Evolutionary conservation across 23 red algal genomes (phyloP).

Genomic region (Pyropia yezoensis): DNA sequence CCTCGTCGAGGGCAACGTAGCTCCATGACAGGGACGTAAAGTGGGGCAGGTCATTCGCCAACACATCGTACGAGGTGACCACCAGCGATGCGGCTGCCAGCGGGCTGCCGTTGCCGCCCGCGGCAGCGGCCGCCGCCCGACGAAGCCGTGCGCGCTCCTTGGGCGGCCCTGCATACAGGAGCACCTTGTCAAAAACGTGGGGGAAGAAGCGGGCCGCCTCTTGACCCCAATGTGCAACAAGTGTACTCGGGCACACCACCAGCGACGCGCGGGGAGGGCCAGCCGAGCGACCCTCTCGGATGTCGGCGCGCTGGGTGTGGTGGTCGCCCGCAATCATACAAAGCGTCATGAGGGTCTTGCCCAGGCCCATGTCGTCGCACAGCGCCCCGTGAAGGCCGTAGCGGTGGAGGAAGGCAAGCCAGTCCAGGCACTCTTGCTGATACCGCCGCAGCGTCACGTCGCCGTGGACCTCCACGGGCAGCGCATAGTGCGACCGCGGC

Average conservation of each 20-base stretch:
- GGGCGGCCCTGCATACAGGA: slow-evolving; percentile 75
- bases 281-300: slow-evolving; percentile 1
- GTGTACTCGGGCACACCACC: slow-evolving; percentile 76
- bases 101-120: not conserved
- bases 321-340: slow-evolving; percentile 77
- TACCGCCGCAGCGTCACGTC: slow-evolving; percentile 72
- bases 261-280: slow-evolving; percentile 13
- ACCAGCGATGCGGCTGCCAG: slow-evolving; percentile 25
- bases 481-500: slow-evolving; percentile 45
- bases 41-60: slow-evolving; percentile 51
- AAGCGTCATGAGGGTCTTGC: slow-evolving; percentile 98
- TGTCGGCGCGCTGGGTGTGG: not conserved
- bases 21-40: slow-evolving; percentile 54
- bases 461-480: slow-evolving; percentile 65
- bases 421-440: slow-evolving; percentile 94
- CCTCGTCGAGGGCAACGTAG: slow-evolving; percentile 90
- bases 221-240: slow-evolving; percentile 85
- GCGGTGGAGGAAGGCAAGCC: slow-evolving; percentile 84
- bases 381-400: slow-evolving; percentile 92
- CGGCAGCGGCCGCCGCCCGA: not conserved
- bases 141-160: slow-evolving; percentile 27
- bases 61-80: slow-evolving; percentile 85
- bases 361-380: slow-evolving; percentile 99
- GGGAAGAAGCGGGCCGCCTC: slow-evolving; percentile 86
- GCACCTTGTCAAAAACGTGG: slow-evolving; percentile 36